phyloP scores from a whole-genome alignment of 805 yeast genomes.

The Spathaspora girioi region DNA sequence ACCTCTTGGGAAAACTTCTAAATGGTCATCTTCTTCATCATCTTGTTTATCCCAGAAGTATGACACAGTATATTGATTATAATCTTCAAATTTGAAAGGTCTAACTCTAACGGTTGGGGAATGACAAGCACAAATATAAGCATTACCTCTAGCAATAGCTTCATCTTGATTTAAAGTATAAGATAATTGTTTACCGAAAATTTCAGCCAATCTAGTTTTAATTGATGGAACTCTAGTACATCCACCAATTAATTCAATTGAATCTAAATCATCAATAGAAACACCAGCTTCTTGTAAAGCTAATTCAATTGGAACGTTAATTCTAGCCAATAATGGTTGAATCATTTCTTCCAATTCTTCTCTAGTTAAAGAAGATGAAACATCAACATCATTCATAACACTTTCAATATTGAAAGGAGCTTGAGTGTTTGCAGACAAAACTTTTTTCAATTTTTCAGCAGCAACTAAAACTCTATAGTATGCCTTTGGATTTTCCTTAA shows the following conservation, averaged over 20 bases:
- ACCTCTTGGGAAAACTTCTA: slow-evolving; percentile 96
- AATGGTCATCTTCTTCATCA: slow-evolving; percentile 87
- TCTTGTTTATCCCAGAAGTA: slow-evolving; percentile 93
- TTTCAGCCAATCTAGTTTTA: slow-evolving; percentile 74
- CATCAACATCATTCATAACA: slow-evolving; percentile 96
- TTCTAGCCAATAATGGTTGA: slow-evolving; percentile 73
- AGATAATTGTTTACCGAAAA: slow-evolving; percentile 82
- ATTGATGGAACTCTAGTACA: slow-evolving; percentile 95
- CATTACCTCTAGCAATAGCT: slow-evolving; percentile 98
- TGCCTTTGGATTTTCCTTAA: slow-evolving; percentile 89
- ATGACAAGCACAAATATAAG: slow-evolving; percentile 97
- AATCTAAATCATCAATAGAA: slow-evolving; percentile 70
- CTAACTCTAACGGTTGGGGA: slow-evolving; percentile 98
- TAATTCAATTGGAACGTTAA: slow-evolving; percentile 69
- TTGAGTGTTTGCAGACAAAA: slow-evolving; percentile 88
- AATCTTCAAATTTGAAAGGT: slow-evolving; percentile 97
- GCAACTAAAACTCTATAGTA: slow-evolving; percentile 88
- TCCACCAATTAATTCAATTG: slow-evolving; percentile 96
- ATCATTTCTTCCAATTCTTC: slow-evolving; percentile 90
- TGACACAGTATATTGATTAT: slow-evolving; percentile 87
- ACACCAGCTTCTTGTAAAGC: slow-evolving; percentile 83
- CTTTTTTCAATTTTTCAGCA: slow-evolving; percentile 92
- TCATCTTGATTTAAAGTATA: slow-evolving; percentile 98
- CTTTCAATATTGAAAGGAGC: slow-evolving; percentile 97
- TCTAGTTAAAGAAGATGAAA: slow-evolving; percentile 82